phyloP scores from a whole-genome alignment of 306 rosid genomes.

The Pterocarpus macrocarpus region DNA sequence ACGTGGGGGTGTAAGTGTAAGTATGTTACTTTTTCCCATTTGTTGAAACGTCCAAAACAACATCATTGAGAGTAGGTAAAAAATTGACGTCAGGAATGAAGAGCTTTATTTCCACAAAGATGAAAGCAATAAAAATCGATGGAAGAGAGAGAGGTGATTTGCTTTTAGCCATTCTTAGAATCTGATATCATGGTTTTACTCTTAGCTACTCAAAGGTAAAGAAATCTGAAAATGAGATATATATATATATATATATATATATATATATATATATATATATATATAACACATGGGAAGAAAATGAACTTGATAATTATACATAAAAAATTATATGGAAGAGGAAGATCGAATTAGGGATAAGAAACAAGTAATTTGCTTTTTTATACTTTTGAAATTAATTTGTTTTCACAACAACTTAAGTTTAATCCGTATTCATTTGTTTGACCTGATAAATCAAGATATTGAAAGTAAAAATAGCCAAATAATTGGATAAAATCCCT shows the following conservation, averaged over 20 bases:
- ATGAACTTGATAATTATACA: not conserved
- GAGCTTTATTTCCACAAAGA: conserved; percentile 37
- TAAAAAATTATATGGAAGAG: too few species aligned
- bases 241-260: too few species aligned
- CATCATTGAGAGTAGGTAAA: conserved; percentile 25
- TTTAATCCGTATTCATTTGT: not conserved
- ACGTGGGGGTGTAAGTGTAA: too few species aligned
- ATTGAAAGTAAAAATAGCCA: conserved; percentile 3
- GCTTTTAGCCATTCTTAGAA: conserved; percentile 37
- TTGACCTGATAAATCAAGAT: not conserved
- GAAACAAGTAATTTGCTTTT: too few species aligned
- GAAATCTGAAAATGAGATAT: not conserved
- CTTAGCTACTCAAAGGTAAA: conserved; percentile 26
- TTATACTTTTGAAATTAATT: too few species aligned
- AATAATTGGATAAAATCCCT: not conserved
- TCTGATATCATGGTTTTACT: conserved; percentile 8
- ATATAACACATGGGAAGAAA: not conserved
- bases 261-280: too few species aligned
- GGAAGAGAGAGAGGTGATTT: not conserved
- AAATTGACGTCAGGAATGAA: conserved; percentile 35
- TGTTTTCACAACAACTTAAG: not conserved
- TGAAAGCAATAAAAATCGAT: conserved; percentile 40
- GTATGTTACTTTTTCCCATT: not conserved
- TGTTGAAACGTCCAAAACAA: conserved; percentile 38
- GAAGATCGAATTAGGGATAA: too few species aligned